Conservation (phyloP, 2,329 filamentous ascomycete species). For the Apiospora rasikravindrae region DNA sequence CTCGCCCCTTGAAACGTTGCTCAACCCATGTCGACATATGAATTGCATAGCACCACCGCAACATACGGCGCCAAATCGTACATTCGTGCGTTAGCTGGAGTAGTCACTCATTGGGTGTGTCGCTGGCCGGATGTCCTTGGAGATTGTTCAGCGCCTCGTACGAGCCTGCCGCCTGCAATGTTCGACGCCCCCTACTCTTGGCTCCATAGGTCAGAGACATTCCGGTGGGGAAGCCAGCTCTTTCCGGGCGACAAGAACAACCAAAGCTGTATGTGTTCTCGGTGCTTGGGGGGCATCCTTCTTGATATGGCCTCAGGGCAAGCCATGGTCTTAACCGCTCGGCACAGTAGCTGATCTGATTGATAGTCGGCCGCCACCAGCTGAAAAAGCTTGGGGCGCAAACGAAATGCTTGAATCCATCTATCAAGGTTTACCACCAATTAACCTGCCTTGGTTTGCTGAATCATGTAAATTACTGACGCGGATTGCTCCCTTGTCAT, state of each 20-base stretch:
- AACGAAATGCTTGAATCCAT: neutral
- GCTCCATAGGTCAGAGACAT: neutral
- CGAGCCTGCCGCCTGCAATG: too few species aligned
- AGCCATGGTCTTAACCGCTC: neutral
- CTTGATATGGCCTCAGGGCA: neutral
- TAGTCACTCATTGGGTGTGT: neutral
- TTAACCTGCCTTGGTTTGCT: neutral
- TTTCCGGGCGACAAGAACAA: neutral
- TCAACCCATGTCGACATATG: neutral
- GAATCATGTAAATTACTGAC: neutral
- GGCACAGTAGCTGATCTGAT: neutral
- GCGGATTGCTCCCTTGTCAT: neutral
- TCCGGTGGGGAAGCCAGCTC: neutral
- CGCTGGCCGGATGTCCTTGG: neutral
- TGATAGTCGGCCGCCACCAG: neutral
- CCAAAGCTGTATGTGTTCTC: neutral
- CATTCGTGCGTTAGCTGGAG: neutral
- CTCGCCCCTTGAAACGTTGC: neutral
- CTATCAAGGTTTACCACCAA: conserved; percentile 5
- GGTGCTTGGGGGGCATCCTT: neutral
- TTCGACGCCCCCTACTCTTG: too few species aligned
- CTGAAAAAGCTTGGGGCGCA: neutral
- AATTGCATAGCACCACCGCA: neutral
- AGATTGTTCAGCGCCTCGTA: neutral
- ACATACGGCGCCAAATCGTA: neutral